Base-by-base conservation (phyloP, 2,329 filamentous ascomycete genomes). In the Cladosporium sp. region DNA sequence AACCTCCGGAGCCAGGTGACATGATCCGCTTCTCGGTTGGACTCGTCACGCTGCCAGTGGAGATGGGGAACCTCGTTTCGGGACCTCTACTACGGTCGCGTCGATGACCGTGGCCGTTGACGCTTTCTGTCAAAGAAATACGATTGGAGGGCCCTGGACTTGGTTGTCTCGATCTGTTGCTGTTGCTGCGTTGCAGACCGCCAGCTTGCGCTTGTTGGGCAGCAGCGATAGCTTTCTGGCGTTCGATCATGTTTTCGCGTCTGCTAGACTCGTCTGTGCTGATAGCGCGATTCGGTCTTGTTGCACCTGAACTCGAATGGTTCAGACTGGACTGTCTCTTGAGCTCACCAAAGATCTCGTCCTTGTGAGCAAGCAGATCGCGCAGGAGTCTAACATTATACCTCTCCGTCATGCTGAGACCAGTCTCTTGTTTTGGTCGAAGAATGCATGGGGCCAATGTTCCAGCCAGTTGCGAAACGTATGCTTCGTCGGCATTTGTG, bases 261-360 rank as follows among this genome's bases (percentile, higher is more conserved):
- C 94, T 88, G 74, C 95, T 95, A 75, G 91, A 95, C 78, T 99
- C 94, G 70, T 99, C 91, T 0, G 91, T 96, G 71, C 90, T 95
- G 68, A 97, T 90, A 28, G 92, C 92, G 48, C 94, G 88, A 20
- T 62, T 62, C 22, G 90, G 88, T 79, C 82, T 62, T 49, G 78
- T 77, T n/a, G 79, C 77, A 39, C 77, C 76, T 1, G 86, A 86
- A 42, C 80, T 78, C n/a, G 83, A 82, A 66, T 88, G 84, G 12
- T 81, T 84, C 17, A 89, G 79, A 77, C 62, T 88, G 74, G 88
- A 90, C 71, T 91, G 89, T 65, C 94, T 91, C 80, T 99, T 99
- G 62, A 99, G 81, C 72, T 97, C 94, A 63, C 88, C 90, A 73
- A 99, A 99, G 69, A 99, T 96, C 60, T 89, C 83, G 61, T 96